Evolutionary conservation across 805 yeast species (phyloP).

Genomic region (Barnettozyma populi): DNA sequence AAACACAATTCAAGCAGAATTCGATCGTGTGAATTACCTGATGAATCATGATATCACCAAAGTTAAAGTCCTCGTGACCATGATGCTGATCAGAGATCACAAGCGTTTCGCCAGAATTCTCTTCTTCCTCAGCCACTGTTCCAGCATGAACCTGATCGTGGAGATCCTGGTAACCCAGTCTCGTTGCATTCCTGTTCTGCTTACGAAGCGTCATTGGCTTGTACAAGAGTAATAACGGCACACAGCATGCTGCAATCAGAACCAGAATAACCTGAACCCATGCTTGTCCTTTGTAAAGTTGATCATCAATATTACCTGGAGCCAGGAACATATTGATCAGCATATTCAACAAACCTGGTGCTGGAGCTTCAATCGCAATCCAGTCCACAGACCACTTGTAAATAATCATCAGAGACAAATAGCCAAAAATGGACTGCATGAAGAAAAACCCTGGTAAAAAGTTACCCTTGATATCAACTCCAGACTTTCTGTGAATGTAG

Average conservation of each 20-base stretch:
- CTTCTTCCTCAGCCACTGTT: conserved; percentile 32
- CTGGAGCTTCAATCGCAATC: conserved; percentile 67
- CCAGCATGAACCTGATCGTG: conserved; percentile 29
- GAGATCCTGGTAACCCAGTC: conserved; percentile 46
- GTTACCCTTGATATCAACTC: conserved; percentile 84
- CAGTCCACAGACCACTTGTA: conserved; percentile 96
- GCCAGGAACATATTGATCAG: conserved; percentile 91
- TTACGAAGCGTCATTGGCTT: conserved; percentile 75
- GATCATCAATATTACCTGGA: conserved; percentile 84
- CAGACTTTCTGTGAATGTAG: conserved; percentile 59
- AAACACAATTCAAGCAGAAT: conserved; percentile 93
- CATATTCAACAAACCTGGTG: conserved; percentile 94
- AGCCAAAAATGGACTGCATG: conserved; percentile 96
- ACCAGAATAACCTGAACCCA: conserved; percentile 67
- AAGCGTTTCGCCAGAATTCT: conserved; percentile 46
- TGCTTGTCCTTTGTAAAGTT: conserved; percentile 75
- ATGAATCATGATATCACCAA: conserved; percentile 95
- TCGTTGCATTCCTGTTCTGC: conserved; percentile 43
- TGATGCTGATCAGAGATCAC: conserved; percentile 29
- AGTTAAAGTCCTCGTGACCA: conserved; percentile 46
- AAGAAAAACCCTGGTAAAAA: conserved; percentile 91
- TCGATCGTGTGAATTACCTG: conserved; percentile 98
- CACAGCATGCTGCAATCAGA: conserved; percentile 76
- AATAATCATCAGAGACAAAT: conserved; percentile 75
- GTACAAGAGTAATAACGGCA: conserved; percentile 82